phyloP scores from a whole-genome alignment of 345 rosid species.

The Orychophragmus violaceus region DNA sequence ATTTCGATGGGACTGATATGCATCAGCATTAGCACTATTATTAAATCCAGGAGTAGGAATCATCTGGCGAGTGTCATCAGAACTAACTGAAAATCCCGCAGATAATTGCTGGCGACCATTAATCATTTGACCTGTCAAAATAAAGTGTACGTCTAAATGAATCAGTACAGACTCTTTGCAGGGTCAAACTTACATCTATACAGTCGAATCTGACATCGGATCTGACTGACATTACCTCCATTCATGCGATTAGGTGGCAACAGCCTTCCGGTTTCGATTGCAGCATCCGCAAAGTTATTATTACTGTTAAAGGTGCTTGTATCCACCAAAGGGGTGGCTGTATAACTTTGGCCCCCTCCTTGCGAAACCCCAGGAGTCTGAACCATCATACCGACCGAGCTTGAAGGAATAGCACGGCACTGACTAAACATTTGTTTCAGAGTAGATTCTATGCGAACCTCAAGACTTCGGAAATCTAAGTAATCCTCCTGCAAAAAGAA shows the following conservation, averaged over 20 bases:
- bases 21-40: constrained; percentile 33
- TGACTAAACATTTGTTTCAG: constrained; percentile 36
- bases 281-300: constrained; percentile 44
- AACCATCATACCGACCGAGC: constrained; percentile 56
- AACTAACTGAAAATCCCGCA: constrained; percentile 47
- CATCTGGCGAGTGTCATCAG: constrained; percentile 78
- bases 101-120: constrained; percentile 63
- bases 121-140: constrained; percentile 51
- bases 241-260: constrained; percentile 50
- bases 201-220: neutral
- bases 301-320: constrained; percentile 35
- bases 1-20: constrained; percentile 49
- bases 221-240: constrained; percentile 43
- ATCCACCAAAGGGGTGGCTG: constrained; percentile 52
- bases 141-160: neutral
- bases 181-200: constrained; percentile 12
- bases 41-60: constrained; percentile 85
- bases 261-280: constrained; percentile 44
- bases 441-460: constrained; percentile 47
- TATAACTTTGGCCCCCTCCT: constrained; percentile 45
- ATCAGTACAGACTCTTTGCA: neutral
- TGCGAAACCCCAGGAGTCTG: constrained; percentile 80
- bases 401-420: constrained; percentile 53
- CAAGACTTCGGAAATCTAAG: constrained; percentile 54
- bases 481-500: constrained; percentile 63